Conservation (phyloP, 78 protist genomes). For the slime mould (Dictyostelium discoideum) region DNA sequence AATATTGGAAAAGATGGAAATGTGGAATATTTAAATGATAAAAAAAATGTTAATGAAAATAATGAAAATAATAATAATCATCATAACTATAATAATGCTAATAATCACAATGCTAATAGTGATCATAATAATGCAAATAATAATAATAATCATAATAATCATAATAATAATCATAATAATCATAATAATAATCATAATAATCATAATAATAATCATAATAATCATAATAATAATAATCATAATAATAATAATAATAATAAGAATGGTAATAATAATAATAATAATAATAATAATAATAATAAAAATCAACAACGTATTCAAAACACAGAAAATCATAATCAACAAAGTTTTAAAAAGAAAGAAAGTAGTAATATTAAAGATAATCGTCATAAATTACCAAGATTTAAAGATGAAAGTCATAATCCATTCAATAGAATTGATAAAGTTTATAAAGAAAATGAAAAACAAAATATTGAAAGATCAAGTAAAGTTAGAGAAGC, state of each 20-base stretch:
- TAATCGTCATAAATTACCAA: neutral
- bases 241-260: neutral
- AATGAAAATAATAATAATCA: neutral
- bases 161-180: neutral
- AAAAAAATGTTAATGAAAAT: neutral
- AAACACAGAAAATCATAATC: no score
- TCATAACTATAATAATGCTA: neutral
- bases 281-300: no score
- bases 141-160: neutral
- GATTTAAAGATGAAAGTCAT: neutral
- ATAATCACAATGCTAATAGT: neutral
- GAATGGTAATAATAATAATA: no score
- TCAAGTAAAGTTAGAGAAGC: conserved; percentile 18
- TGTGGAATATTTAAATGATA: neutral
- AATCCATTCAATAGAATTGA: conserved; percentile 19
- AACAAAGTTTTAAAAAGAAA: neutral
- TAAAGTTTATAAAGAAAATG: conserved; percentile 4
- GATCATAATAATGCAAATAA: neutral
- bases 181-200: no score
- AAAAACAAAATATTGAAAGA: neutral
- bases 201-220: neutral
- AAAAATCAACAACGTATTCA: neutral
- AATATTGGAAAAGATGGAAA: neutral
- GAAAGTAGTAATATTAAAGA: neutral
- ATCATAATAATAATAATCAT: neutral